Evolutionary conservation across 192 early-diverging fungal genomes (phyloP).

Genomic region (Rhizophagus sp.): DNA sequence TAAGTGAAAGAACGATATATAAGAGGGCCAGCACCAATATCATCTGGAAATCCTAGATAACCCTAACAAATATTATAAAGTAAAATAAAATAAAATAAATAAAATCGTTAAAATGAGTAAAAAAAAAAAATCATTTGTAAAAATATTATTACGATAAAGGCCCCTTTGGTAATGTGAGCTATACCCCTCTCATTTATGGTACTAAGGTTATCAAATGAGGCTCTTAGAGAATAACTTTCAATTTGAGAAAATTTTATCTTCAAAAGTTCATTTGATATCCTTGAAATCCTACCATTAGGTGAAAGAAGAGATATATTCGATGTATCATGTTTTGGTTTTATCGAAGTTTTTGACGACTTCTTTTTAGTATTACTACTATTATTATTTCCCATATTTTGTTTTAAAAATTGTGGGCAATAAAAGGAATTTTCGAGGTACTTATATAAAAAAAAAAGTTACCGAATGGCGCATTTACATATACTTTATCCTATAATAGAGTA

Average conservation of each 20-base stretch:
- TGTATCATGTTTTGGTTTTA: neutral
- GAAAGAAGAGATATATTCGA: neutral
- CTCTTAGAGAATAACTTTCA: conserved; percentile 15
- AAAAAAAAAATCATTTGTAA: neutral
- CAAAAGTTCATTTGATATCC: neutral
- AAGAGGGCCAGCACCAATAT: neutral
- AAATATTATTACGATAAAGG: conserved; percentile 10
- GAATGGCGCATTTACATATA: too few species aligned
- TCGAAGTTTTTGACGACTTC: neutral
- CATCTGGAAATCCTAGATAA: conserved; percentile 7
- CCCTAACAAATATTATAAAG: neutral
- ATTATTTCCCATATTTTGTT: neutral
- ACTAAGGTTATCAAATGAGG: conserved; percentile 7
- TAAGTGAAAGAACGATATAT: conserved; percentile 20
- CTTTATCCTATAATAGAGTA: too few species aligned
- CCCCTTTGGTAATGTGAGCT: conserved; percentile 4
- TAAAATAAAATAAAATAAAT: neutral
- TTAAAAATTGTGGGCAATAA: neutral
- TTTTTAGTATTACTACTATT: neutral
- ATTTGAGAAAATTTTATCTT: conserved; percentile 6
- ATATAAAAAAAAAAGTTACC: neutral
- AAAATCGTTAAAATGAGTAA: neutral
- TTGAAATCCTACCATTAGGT: neutral
- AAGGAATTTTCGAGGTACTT: neutral
- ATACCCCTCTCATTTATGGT: neutral